Base-by-base conservation (phyloP, 2,329 filamentous ascomycete species). In the Arthroderma sp. region DNA sequence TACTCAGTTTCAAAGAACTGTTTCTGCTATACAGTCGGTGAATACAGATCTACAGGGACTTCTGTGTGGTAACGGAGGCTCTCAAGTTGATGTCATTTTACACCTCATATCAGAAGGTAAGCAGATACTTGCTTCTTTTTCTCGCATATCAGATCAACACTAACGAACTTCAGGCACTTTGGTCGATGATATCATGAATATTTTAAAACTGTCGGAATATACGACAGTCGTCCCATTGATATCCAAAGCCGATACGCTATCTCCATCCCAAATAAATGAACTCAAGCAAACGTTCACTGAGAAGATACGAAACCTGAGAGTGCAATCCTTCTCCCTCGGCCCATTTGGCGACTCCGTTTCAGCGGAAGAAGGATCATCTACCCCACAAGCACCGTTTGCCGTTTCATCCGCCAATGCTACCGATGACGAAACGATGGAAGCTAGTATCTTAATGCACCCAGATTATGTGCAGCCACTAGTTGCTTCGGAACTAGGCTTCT, bases 371-470 rank as follows among this genome's bases (percentile, higher is more conserved):
- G 53, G 59, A 29, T 47, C 48, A 22, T 45, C 55, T 6, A 52
- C 52, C n/a, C 55, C 62, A 1, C 59, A 61, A 8, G 67, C 67
- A 47, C 77, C 81, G 2, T 93, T 85, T 57, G 78, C 85, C 0
- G 73, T 94, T 15, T 95, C 89, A 1, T 91, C 83, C 15, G 75
- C 76, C 8, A 70, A 76, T 27, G 77, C 74, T 1, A 75, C 76
- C 22, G 86, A 95, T 55, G 68, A 78, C 48, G 85, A 94, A 34
- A 78, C 74, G 37, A 93, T 96, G 81, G 89, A 96, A 60, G 89
- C 88, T 11, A 94, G 86, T 55, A 70, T 94, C 0, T 73, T 96
- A 11, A 96, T 96, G 89, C 87, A 81, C 45, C 81, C 88, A 1
- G 84, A 91, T 55, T 96, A 95, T 58, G 70, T 91, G 9, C 81